Evolutionary conservation across 441 rosid species (phyloP), one percentile per base, ranked within the genome.

Genomic region (Adansonia rubrostipa): DNA sequence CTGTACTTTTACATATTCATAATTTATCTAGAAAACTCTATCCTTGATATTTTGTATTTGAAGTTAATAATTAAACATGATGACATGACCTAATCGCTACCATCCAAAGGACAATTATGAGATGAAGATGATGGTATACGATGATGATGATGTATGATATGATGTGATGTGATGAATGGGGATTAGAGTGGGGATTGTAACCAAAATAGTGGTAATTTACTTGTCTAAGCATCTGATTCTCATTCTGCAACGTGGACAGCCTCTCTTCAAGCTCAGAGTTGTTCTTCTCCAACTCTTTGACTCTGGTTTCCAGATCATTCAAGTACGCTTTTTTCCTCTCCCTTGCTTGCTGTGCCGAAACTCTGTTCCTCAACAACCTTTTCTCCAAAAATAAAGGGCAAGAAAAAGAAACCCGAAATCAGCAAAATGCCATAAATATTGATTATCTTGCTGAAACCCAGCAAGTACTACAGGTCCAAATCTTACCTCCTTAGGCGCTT

Each of bases 311-410:
- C 85, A 95, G 78, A 5, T 91, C 97, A 75, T 40, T 87, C 88
- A 95, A 85, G 84, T 95, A 96, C 1, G 89, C 98, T 45, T 96
- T 96, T 81, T 96, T 96, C 87, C 97, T 92, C 78, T 96, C 98
- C 84, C 66, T 62, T 28, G 66, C 66, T 62, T 62, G 66, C 13
- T 62, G 66, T 5, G 66, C 66, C 8, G 66, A 62, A 9, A 62
- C 66, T 62, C 66, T 62, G 44, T 62, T 96, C 87, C 99, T 91
- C 89, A 96, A 80, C 88, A 96, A 88, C 92, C 98, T 93, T 57
- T 22, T 54, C 54, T 28, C 40, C 11, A 62, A 62, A 13, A 24
- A 10, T 5, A 33, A 57, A 1, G 69, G n/a, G 1, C 5, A 17
- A n/a, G 24, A 1, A 28, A 1, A 40, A 5, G 6, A 36, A 3